phyloP scores from a whole-genome alignment of 768 basidiomycete genomes.

The Boletus pseudo-olivaceus region DNA sequence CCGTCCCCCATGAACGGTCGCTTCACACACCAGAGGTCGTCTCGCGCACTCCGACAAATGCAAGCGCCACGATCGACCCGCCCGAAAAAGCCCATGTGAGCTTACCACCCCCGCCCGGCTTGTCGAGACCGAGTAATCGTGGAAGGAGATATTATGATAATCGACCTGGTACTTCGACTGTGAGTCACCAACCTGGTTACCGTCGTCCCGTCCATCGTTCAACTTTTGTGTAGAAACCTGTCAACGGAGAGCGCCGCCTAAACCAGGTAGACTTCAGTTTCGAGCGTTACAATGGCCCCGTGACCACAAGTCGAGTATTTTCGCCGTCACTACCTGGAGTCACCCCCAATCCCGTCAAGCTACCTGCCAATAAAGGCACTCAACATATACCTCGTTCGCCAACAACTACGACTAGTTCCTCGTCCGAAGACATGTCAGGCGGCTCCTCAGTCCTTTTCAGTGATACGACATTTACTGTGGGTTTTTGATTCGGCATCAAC shows the following conservation, averaged over 20 bases:
- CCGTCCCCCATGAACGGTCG: not conserved
- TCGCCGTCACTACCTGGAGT: slow-evolving; percentile 6
- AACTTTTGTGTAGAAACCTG: slow-evolving; percentile 3
- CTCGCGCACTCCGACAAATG: not conserved
- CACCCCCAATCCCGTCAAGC: slow-evolving; percentile 5
- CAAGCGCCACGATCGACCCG: not conserved
- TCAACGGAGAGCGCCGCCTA: not conserved
- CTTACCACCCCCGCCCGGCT: slow-evolving; percentile 11
- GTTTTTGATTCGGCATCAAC: not conserved
- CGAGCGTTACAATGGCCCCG: slow-evolving; percentile 7
- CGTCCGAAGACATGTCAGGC: slow-evolving; percentile 19
- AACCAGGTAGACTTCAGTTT: not conserved
- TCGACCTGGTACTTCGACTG: not conserved
- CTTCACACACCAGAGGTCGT: not conserved
- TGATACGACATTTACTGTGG: slow-evolving; percentile 22
- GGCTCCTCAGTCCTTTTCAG: slow-evolving; percentile 9
- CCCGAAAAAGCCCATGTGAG: not conserved
- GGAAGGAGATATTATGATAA: not conserved
- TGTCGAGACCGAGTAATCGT: not conserved
- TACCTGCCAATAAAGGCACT: not conserved
- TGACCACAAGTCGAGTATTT: not conserved
- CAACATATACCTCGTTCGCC: slow-evolving; percentile 13
- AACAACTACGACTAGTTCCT: slow-evolving; percentile 1
- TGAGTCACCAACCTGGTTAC: not conserved
- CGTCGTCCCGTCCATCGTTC: not conserved